Base-by-base conservation (phyloP, 2,329 filamentous ascomycete species). In the Hypomyces rosellus region DNA sequence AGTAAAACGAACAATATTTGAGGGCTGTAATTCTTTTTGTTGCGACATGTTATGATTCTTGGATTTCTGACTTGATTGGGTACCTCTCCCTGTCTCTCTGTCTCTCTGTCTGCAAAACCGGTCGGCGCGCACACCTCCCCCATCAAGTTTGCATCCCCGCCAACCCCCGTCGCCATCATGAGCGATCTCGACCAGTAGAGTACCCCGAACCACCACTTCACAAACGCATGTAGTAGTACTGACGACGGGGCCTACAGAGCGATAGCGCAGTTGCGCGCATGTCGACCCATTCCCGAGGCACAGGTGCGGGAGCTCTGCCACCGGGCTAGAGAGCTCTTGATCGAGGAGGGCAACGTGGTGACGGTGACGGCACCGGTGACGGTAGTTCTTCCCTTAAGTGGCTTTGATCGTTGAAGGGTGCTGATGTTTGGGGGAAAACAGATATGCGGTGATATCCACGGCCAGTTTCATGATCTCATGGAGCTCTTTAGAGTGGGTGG, bases 381-480 rank as follows among this genome's bases (percentile, higher is more conserved):
- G 68, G 86, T 90, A 81, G 50, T 78, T 34, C 36, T 46, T 8
- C 48, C n/a, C 42, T 25, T 7, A 16, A n/a, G 8, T 20, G 1
- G 12, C 13, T 40, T 1, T 8, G 30, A 1, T 47, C 7, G 34
- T 3, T 50, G 58, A 49, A 14, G 15, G 15, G 16, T 41, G 38
- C 38, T 41, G 16, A 41, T 20, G 5, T 5, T 4, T n/a, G n/a
- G 5, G 15, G 15, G 15, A n/a, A 12, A 3, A 9, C 51, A 88
- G 83, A 95, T 96, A 79, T 96, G 92, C 65, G 92, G 92, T 61
- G 92, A 96, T 65, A 96, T 97, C 51, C 92, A 97, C 65, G 91
- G 91, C 59, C 91, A 96, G 68, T 96, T 96, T 65, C 91, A 96
- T 64, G 91, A 96, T 65, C 72, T 96, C 61, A 96, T 96, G 92